These are phyloP conservation scores for Citrullus amarus DNA, from an alignment of 306 rosid genomes.

Conservation along the genomic window DNA sequence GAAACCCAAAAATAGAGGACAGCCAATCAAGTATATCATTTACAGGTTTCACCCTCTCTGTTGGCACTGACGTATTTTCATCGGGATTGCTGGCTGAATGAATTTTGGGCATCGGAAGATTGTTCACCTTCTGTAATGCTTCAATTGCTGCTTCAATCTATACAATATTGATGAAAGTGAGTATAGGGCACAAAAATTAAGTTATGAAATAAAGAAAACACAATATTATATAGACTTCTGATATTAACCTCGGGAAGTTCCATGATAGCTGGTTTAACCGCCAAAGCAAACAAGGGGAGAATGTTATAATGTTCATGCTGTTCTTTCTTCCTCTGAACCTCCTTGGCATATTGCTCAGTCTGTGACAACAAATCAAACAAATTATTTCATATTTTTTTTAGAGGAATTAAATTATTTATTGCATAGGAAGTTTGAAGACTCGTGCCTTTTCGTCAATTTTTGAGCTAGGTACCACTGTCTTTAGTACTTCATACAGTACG, in stretches of 20 bases:
- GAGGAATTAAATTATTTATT: constrained; percentile 4
- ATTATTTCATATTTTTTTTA: constrained; percentile 2
- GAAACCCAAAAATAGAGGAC: constrained; percentile 73
- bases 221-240: not conserved
- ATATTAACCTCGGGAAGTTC: constrained; percentile 72
- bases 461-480: constrained; percentile 27
- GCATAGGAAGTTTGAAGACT: constrained; percentile 11
- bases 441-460: constrained; percentile 47
- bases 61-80: constrained; percentile 26
- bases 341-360: constrained; percentile 53
- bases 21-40: constrained; percentile 91
- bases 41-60: constrained; percentile 46
- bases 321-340: constrained; percentile 49
- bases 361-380: constrained; percentile 24
- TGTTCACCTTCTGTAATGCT: constrained; percentile 47
- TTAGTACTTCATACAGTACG: constrained; percentile 69
- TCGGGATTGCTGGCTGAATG: constrained; percentile 17
- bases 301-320: constrained; percentile 70
- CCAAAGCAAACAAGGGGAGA: constrained; percentile 76
- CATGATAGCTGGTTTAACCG: constrained; percentile 81
- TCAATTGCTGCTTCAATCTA: constrained; percentile 72
- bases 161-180: constrained; percentile 4
- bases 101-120: constrained; percentile 69
- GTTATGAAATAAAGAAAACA: not conserved
- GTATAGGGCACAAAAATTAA: not conserved